Evolutionary conservation across 2,329 filamentous ascomycete species (phyloP), one percentile per base, ranked within the genome.

Genomic region (Exophiala spinifera): DNA sequence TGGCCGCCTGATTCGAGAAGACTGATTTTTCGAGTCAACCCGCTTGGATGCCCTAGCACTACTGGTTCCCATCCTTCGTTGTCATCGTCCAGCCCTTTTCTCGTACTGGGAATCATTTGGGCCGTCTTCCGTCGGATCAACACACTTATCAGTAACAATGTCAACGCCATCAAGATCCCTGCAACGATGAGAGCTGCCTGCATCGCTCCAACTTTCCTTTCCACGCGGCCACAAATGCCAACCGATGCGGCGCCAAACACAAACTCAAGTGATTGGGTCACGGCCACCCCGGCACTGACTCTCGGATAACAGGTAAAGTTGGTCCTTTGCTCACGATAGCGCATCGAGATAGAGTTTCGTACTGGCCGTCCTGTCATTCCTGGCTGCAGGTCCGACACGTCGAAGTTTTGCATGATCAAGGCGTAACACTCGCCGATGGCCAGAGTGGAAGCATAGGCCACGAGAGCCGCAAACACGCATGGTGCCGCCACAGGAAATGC

Each of bases 281-380:
- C 76, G 23, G 87, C 87, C 65, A 89, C 84, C 0, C 83, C 88
- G 5, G 87, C 85, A 15, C 79, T 83, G 7, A 91, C 83, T 36
- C 88, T 80, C 5, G 88, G 88, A 60, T 88, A 90, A 0, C 83
- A 86, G 0, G 87, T 88, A 72, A 89, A 91, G 65, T 88, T 89
- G 10, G 83, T 89, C 33, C 80, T 71, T 44, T 80, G 76, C 31
- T 73, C 67, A 15, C 71, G 67, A 25, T 72, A 70, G 19, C 70
- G 69, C 13, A 72, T 69, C 3, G 74, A 70, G 66, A 79, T 71
- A 5, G 61, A 55, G 23, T 31, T 53, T 4, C 65, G 51, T 62
- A 76, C 65, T n/a, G 76, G 76, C 14, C 76, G 75, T 25, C 81
- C 80, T 5, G 79, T 87, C 75, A 87, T 85, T 10, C 86, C 85